Evolutionary conservation across 2,329 filamentous ascomycete species (phyloP), one percentile per base, ranked within the genome.

Genomic region (Lachnellula suecica): DNA sequence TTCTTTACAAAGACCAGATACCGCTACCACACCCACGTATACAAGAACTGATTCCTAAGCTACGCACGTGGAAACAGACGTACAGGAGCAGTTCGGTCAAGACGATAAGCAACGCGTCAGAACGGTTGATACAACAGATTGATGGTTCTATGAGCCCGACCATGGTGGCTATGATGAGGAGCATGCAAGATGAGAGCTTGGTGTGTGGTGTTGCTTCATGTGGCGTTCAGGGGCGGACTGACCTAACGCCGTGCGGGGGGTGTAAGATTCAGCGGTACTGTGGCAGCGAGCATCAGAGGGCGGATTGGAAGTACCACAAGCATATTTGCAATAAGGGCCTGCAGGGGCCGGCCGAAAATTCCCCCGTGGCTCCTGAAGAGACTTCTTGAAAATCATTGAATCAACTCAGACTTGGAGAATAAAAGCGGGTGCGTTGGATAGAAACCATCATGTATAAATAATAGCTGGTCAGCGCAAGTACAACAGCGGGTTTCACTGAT

Each of bases 241-340:
- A 53, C 4, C 53, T 66, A 49, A 63, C 60, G 44, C 54, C 51
- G 9, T 67, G 65, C 54, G 53, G 24, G 5, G 54, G 41, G 23
- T 67, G 65, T 46, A 57, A 53, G 42, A 54, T 59, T 19, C 56
- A 56, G 49, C 31, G 59, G 31, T 67, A 66, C 52, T 67, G 65
- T 46, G 50, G 60, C 10, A 56, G 46, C 10, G 59, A 56, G 17
- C 65, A 66, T 25, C 65, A 67, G 52, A 67, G 64, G 54, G 49
- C 45, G 10, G 64, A 67, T 62, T 67, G 63, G 64, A 65, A 62
- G 51, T 59, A 53, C 20, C 65, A 67, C 52, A 66, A 66, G 44
- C 46, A 60, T 42, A 61, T 60, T 42, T 66, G 63, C 41, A 56
- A 56, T 5, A 63, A 63, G 52, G 61, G 61, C 0, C 47, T 63